Evolutionary conservation across 2,329 filamentous ascomycete species (phyloP), one percentile per base, ranked within the genome.

Genomic region (Rhynchosporium graminicola): DNA sequence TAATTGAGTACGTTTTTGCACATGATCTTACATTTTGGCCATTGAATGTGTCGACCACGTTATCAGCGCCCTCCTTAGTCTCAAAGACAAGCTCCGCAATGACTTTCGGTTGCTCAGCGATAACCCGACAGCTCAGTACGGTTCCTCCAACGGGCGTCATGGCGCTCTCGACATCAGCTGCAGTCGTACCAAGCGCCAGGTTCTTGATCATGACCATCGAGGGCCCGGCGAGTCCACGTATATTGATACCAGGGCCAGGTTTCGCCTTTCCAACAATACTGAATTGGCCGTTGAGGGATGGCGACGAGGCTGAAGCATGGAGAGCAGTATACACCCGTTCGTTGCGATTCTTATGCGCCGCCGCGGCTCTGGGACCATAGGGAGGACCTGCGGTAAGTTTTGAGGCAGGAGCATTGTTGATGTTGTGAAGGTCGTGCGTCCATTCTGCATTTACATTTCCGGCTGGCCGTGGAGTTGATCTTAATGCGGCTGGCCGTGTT

Each of bases 161-260:
- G 61, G 91, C 91, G 69, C 87, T 90, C 78, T 92, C 89, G 63
- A 95, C 91, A 72, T 95, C 91, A 36, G 88, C 89, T 1, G 88
- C 88, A 6, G 91, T 92, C 0, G 91, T 95, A 43, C 91, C 91
- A 1, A 85, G 85, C 12, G 90, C 91, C 73, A 95, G 92, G 79
- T 95, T 95, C 75, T 90, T 88, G 2, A 88, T 90, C 73, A 91
- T 83, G 29, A 95, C 83, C 20, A 84, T 83, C 69, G 84, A 91
- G 1, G 89, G 89, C 0, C 89, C 88, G 0, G 87, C 87, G 8
- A 88, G 78, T n/a, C 91, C 91, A 59, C 86, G 81, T 67, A 95
- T 93, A 42, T 82, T 87, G 51, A 94, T 82, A 26, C 87, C 86
- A 64, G 72, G 72, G 40, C 75, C 67, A 54, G 73, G 67, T 56